A percentile compares a stretch with the other conserved stretches of the same genome.
These are phyloP conservation scores for Cyberlindnera sargentensis DNA, from an alignment of 805 yeast species.

Conservation along the genomic window DNA sequence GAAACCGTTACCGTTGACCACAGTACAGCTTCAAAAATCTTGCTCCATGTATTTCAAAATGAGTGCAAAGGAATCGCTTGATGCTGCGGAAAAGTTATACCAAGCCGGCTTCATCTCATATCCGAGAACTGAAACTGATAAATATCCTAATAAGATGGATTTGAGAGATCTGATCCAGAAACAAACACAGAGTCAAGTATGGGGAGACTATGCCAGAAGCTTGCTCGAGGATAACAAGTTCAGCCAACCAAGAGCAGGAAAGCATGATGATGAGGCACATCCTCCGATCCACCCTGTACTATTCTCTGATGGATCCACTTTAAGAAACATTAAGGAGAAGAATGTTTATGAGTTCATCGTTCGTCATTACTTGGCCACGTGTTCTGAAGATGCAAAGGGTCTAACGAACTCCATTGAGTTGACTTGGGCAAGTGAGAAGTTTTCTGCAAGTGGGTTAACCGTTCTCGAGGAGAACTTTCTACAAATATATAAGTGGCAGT, in stretches of 20 bases:
- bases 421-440: conserved; percentile 74
- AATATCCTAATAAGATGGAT: conserved; percentile 73
- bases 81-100: conserved; percentile 77
- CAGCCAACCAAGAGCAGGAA: conserved; percentile 70
- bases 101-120: conserved; percentile 84
- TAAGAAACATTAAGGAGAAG: conserved; percentile 40
- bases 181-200: conserved; percentile 46
- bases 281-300: conserved; percentile 94
- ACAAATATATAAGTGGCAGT: conserved; percentile 70
- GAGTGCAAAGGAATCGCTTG: conserved; percentile 74
- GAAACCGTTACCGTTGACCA: conserved; percentile 87
- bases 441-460: conserved; percentile 64
- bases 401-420: conserved; percentile 51
- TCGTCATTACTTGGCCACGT: conserved; percentile 83
- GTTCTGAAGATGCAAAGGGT: conserved; percentile 88
- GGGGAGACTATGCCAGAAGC: conserved; percentile 66
- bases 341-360: conserved; percentile 83
- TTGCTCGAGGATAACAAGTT: conserved; percentile 38
- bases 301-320: conserved; percentile 29
- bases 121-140: conserved; percentile 97
- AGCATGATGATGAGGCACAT: conserved; percentile 90
- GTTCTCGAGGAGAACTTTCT: conserved; percentile 72
- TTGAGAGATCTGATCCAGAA: conserved; percentile 51
- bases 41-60: conserved; percentile 70
- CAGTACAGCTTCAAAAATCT: conserved; percentile 86